Conservation (phyloP, 2,329 filamentous ascomycete species). For the Fusarium sp. region DNA sequence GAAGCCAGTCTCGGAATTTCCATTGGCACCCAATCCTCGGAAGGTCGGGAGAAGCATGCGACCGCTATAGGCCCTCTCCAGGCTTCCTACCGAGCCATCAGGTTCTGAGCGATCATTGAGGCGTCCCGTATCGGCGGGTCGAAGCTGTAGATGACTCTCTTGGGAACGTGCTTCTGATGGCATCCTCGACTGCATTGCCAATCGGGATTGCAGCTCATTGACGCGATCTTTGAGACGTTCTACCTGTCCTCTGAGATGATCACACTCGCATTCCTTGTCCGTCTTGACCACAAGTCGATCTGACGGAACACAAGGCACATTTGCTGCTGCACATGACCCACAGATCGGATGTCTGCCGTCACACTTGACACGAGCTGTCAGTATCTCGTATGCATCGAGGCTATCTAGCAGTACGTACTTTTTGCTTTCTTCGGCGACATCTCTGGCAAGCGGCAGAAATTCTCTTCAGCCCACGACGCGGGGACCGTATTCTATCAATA, state of each 20-base stretch:
- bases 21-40: slow-evolving; percentile 1
- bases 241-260: slow-evolving; percentile 37
- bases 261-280: slow-evolving; percentile 43
- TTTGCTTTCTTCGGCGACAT: slow-evolving; percentile 45
- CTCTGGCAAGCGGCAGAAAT: slow-evolving; percentile 42
- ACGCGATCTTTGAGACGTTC: slow-evolving; percentile 35
- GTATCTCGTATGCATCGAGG: neutral
- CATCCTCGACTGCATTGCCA: slow-evolving; percentile 13
- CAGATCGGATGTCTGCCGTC: slow-evolving; percentile 43
- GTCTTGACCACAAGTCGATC: slow-evolving; percentile 41
- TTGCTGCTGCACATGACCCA: slow-evolving; percentile 34
- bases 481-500: slow-evolving; percentile 17
- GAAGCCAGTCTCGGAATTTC: slow-evolving; percentile 36
- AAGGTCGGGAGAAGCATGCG: slow-evolving; percentile 46
- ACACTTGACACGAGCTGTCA: slow-evolving; percentile 25
- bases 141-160: slow-evolving; percentile 2
- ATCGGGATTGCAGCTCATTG: slow-evolving; percentile 31
- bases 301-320: slow-evolving; percentile 41
- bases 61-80: slow-evolving; percentile 35
- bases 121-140: neutral
- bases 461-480: slow-evolving; percentile 40
- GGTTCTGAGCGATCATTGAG: slow-evolving; percentile 8
- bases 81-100: slow-evolving; percentile 22
- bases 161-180: slow-evolving; percentile 2
- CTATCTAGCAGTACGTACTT: slow-evolving; percentile 20